Conservation (phyloP, 805 yeast genomes). For the Blastobotrys parvus region DNA sequence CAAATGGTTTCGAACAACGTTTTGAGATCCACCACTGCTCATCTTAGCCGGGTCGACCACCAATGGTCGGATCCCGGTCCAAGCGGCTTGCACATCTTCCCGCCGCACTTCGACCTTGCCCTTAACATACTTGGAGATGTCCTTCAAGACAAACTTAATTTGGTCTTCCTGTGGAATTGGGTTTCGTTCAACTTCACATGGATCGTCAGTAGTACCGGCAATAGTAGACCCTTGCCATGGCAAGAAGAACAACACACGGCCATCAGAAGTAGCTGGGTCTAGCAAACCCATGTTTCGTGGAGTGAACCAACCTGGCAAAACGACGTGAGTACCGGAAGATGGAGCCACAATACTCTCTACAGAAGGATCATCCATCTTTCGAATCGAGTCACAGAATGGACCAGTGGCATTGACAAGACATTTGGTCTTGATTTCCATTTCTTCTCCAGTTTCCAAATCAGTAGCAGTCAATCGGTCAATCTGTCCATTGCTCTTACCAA, state of each 20-base stretch:
- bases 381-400: conserved; percentile 75
- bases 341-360: conserved; percentile 80
- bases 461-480: conserved; percentile 68
- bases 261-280: conserved; percentile 89
- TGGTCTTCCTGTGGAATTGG: conserved; percentile 87
- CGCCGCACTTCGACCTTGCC: conserved; percentile 75
- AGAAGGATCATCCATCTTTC: conserved; percentile 69
- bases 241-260: conserved; percentile 91
- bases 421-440: conserved; percentile 55
- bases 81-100: conserved; percentile 86
- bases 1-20: conserved; percentile 84
- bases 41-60: conserved; percentile 59
- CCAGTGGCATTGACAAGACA: conserved; percentile 89
- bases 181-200: conserved; percentile 35
- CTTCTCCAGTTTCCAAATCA: conserved; percentile 47
- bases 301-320: conserved; percentile 86
- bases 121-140: conserved; percentile 75
- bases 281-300: conserved; percentile 80
- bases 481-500: conserved; percentile 56
- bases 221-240: conserved; percentile 98
- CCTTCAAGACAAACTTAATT: conserved; percentile 77
- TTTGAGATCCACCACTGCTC: conserved; percentile 52
- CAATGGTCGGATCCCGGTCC: conserved; percentile 96
- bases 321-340: conserved; percentile 87
- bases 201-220: conserved; percentile 95